Percentiles rank a stretch among this genome's conserved stretches.
Conservation (phyloP, 345 rosid species). For the Boechera stricta region DNA sequence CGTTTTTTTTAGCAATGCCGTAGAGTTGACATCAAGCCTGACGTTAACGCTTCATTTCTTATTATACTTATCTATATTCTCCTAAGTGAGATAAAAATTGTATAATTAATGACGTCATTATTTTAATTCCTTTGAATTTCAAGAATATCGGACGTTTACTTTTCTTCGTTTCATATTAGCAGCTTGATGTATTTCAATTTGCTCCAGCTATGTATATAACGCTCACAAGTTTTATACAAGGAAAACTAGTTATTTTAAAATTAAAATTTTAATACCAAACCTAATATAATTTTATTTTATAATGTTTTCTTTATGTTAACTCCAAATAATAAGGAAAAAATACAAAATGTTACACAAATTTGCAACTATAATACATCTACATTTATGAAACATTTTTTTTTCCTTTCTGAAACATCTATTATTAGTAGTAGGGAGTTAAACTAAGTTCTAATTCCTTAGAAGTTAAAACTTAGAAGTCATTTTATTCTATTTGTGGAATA, state of each 20-base stretch:
- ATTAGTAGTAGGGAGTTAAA: not conserved
- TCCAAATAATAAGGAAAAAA: not conserved
- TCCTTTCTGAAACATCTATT: not conserved
- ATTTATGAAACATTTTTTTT: not conserved
- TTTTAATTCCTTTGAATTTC: not conserved
- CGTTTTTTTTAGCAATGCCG: not conserved
- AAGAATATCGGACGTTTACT: constrained; percentile 11
- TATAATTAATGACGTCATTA: not conserved
- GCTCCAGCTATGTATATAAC: not conserved
- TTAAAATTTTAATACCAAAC: not conserved
- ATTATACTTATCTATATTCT: not conserved
- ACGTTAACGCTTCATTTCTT: not conserved
- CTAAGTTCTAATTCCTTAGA: not conserved
- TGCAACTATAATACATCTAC: not conserved
- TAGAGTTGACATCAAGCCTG: constrained; percentile 32
- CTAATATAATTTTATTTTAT: not conserved
- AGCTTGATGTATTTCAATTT: not conserved
- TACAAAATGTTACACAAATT: not conserved
- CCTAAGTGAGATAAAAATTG: too few species aligned
- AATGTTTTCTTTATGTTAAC: not conserved
- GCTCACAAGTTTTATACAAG: constrained; percentile 3
- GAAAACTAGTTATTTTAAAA: not conserved
- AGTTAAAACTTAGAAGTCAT: not conserved
- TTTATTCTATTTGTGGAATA: not conserved
- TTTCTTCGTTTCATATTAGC: constrained; percentile 34